Evolutionary conservation across 768 basidiomycete genomes (phyloP).

Genomic region (Podaxis mareebaensis): DNA sequence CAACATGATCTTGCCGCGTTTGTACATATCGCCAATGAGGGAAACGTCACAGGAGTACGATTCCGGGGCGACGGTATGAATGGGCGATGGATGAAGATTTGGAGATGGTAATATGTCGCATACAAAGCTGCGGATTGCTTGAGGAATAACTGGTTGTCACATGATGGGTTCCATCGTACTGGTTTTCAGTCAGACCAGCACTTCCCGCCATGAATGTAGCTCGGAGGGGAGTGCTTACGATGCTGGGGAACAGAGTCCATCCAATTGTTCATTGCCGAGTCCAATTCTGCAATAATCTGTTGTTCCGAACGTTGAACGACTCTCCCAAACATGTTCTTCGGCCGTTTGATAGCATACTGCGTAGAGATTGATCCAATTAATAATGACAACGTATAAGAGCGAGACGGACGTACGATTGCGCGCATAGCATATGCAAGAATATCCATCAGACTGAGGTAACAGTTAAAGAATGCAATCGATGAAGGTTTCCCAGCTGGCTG

Average conservation of each 20-base stretch:
- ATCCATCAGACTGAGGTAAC: conserved; percentile 55
- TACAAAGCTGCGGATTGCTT: conserved; percentile 60
- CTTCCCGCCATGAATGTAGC: background rate
- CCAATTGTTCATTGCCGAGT: conserved; percentile 80
- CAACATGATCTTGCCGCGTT: conserved; percentile 79
- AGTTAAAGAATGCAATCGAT: conserved; percentile 55
- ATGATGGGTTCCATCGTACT: conserved; percentile 48
- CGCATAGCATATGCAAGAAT: conserved; percentile 62
- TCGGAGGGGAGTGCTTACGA: conserved; percentile 26
- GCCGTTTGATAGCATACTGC: conserved; percentile 74
- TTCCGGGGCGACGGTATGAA: conserved; percentile 71
- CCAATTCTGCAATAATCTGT: conserved; percentile 68
- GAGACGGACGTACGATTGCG: conserved; percentile 46
- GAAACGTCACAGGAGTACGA: conserved; percentile 40
- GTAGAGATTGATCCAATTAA: background rate
- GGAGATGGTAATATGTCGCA: conserved; percentile 46
- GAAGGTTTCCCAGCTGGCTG: conserved; percentile 65
- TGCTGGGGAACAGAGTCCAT: conserved; percentile 67
- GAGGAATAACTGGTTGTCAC: conserved; percentile 40
- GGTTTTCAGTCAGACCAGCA: background rate
- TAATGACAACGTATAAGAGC: background rate
- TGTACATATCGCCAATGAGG: conserved; percentile 80
- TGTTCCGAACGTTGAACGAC: conserved; percentile 55
- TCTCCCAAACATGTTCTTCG: conserved; percentile 48
- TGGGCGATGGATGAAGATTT: conserved; percentile 78